phyloP scores from a whole-genome alignment of 108 stramenopile genomes.

The Cyclotella kingstonii region DNA sequence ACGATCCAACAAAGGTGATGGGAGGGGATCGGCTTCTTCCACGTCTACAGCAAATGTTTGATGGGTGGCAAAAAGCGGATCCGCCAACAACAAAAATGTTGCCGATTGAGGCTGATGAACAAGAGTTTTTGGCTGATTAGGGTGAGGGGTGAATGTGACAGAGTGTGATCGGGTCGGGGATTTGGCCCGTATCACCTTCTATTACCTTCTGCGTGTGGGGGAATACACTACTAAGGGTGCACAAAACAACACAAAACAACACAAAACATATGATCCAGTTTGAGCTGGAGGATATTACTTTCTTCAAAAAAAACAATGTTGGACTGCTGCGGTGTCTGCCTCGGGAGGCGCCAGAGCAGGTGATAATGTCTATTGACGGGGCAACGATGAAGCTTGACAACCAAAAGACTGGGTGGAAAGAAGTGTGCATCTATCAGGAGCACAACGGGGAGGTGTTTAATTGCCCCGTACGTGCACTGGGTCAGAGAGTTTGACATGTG shows the following conservation, averaged over 20 bases:
- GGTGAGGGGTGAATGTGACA: too few species aligned
- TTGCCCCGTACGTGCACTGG: background rate
- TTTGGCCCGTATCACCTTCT: slow-evolving; percentile 4
- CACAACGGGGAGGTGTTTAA: background rate
- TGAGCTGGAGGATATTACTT: background rate
- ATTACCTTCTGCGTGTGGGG: slow-evolving; percentile 6
- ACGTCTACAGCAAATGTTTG: background rate
- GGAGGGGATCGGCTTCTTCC: background rate
- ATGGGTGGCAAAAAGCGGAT: background rate
- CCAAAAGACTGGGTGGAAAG: slow-evolving; percentile 16
- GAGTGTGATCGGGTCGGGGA: too few species aligned
- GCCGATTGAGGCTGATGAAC: background rate
- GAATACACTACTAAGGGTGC: slow-evolving; percentile 2
- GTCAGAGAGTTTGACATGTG: background rate
- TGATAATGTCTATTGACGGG: background rate
- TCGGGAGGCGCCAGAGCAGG: background rate
- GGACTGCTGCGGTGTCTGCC: background rate
- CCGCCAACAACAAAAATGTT: background rate
- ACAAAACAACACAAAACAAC: background rate
- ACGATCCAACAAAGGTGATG: slow-evolving; percentile 1
- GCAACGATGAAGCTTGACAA: slow-evolving; percentile 6
- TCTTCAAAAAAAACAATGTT: background rate
- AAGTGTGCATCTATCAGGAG: background rate
- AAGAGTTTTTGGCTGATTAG: background rate
- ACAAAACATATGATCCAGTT: slow-evolving; percentile 4